Percentiles rank a stretch among this genome's conserved stretches.
phyloP scores from a whole-genome alignment of 2,329 filamentous ascomycete species.

The Trichoderma simmonsii region DNA sequence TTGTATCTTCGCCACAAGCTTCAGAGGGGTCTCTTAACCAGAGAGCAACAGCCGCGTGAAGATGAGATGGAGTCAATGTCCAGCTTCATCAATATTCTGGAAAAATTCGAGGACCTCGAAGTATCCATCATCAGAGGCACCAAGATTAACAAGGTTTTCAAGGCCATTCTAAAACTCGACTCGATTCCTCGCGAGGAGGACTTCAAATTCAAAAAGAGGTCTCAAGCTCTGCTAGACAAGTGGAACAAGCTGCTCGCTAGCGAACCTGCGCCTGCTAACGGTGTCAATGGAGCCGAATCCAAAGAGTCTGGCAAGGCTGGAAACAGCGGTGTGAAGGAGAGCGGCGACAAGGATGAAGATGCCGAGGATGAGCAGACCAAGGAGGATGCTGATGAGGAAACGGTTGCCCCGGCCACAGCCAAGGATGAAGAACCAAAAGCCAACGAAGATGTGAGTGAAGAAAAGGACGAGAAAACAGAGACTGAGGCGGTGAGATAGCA shows the following conservation, averaged over 20 bases:
- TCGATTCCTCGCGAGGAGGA: constrained; percentile 85
- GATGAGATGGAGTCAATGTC: constrained; percentile 79
- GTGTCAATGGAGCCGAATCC: constrained; percentile 45
- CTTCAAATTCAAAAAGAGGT: constrained; percentile 83
- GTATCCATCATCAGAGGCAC: constrained; percentile 83
- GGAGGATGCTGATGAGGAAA: constrained; percentile 31
- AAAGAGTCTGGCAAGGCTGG: constrained; percentile 43
- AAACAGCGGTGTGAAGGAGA: constrained; percentile 41
- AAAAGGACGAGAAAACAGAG: constrained; percentile 28
- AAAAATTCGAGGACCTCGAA: constrained; percentile 76
- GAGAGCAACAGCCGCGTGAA: constrained; percentile 80
- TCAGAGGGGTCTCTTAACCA: constrained; percentile 86
- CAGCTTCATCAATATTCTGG: constrained; percentile 75
- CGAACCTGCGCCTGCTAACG: constrained; percentile 46
- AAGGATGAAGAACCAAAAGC: constrained; percentile 22
- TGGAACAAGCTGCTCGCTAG: constrained; percentile 82
- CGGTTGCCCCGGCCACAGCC: constrained; percentile 3
- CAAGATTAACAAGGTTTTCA: constrained; percentile 98
- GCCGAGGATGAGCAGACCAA: constrained; percentile 30
- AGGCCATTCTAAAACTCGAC: constrained; percentile 85
- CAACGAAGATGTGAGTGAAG: constrained; percentile 23
- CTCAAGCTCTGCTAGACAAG: constrained; percentile 72
- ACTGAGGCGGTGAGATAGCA: constrained; percentile 9
- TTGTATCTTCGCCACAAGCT: constrained; percentile 91
- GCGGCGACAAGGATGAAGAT: constrained; percentile 30